Evolutionary conservation across 1,139 yeast species (phyloP).

Genomic region (Taphrina confusa): DNA sequence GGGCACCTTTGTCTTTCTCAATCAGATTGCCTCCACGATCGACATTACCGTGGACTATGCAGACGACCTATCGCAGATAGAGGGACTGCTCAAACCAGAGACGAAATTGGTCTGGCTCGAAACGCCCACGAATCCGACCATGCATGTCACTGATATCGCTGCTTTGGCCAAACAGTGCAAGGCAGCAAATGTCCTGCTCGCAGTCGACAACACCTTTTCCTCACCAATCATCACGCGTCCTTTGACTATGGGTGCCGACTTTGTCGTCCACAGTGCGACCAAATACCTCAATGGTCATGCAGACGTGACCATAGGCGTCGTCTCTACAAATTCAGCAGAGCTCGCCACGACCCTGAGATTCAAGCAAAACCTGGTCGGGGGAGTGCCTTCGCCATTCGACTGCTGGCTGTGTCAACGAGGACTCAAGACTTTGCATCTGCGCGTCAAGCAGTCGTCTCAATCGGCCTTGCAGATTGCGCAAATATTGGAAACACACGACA

Average conservation of each 20-base stretch:
- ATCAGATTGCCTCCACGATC: slow-evolving; percentile 79
- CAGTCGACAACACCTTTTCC: slow-evolving; percentile 89
- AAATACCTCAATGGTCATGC: slow-evolving; percentile 91
- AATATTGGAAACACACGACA: slow-evolving; percentile 55
- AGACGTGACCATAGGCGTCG: slow-evolving; percentile 84
- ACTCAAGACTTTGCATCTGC: slow-evolving; percentile 78
- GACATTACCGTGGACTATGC: slow-evolving; percentile 67
- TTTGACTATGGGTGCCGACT: slow-evolving; percentile 76
- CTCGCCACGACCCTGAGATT: slow-evolving; percentile 68
- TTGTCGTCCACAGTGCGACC: slow-evolving; percentile 85
- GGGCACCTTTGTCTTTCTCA: slow-evolving; percentile 88
- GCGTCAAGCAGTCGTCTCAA: slow-evolving; percentile 68
- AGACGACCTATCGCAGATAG: slow-evolving; percentile 62
- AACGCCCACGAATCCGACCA: slow-evolving; percentile 85
- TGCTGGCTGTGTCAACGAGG: slow-evolving; percentile 94
- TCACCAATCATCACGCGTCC: slow-evolving; percentile 92
- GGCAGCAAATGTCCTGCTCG: slow-evolving; percentile 56
- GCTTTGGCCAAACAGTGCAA: slow-evolving; percentile 46
- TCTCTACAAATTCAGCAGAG: slow-evolving; percentile 65
- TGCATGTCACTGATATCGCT: slow-evolving; percentile 72
- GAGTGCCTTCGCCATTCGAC: slow-evolving; percentile 86
- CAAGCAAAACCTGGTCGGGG: slow-evolving; percentile 85
- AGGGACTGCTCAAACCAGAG: slow-evolving; percentile 19
- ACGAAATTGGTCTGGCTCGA: slow-evolving; percentile 77
- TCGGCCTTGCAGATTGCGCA: slow-evolving; percentile 74